Evolutionary conservation across 2,329 filamentous ascomycete genomes (phyloP).

Genomic region (Aspergillus glaucus): DNA sequence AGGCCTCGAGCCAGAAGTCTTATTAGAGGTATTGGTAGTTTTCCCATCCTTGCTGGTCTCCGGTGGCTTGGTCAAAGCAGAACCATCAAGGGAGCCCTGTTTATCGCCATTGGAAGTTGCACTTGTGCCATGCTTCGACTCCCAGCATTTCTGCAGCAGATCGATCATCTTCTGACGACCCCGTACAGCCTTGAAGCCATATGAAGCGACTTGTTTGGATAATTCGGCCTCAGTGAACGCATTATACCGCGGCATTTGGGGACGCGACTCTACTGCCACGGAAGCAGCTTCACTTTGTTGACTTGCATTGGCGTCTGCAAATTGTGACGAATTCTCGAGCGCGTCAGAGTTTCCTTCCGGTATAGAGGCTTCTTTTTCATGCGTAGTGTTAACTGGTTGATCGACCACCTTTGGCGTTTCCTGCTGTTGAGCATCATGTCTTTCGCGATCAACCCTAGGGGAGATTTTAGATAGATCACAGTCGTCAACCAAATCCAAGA

Average conservation of each 20-base stretch:
- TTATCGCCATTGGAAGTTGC: slow-evolving; percentile 18
- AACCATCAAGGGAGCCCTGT: background rate
- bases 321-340: background rate
- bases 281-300: background rate
- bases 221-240: slow-evolving; percentile 59
- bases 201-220: slow-evolving; percentile 55
- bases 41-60: slow-evolving; percentile 1
- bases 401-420: background rate
- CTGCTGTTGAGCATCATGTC: background rate
- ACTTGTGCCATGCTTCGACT: slow-evolving; percentile 44
- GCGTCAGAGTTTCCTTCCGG: background rate
- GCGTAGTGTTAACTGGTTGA: background rate
- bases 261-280: slow-evolving; percentile 1
- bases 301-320: background rate
- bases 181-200: slow-evolving; percentile 68
- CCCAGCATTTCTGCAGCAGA: slow-evolving; percentile 65
- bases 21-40: background rate
- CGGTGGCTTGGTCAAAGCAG: background rate
- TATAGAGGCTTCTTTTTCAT: background rate
- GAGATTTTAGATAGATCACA: slow-evolving; percentile 9
- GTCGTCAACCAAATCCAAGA: slow-evolving; percentile 53
- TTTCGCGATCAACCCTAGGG: slow-evolving; percentile 2
- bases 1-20: background rate
- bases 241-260: slow-evolving; percentile 52
- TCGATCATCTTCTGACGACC: slow-evolving; percentile 63